A percentile compares a stretch with the other conserved stretches of the same genome.
These are phyloP conservation scores for Ceratocystis eucalypticola DNA, from an alignment of 2,329 filamentous ascomycete genomes.

Conservation along the genomic window DNA sequence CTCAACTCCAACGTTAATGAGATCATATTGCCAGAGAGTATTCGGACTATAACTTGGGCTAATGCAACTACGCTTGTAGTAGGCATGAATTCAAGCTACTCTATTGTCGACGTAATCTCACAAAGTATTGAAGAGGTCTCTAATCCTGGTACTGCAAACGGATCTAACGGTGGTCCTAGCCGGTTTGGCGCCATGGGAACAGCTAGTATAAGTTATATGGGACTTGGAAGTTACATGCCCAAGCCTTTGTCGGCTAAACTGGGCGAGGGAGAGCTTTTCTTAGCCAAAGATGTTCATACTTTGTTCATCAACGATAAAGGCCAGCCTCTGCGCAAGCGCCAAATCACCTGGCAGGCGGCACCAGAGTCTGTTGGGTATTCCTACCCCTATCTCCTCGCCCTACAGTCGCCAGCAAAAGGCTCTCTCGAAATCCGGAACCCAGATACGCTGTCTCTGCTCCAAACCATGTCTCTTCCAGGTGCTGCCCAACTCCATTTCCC, in stretches of 20 bases:
- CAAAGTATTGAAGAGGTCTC: slow-evolving; percentile 63
- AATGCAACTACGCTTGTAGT: slow-evolving; percentile 75
- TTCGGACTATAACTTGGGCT: slow-evolving; percentile 85
- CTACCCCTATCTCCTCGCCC: slow-evolving; percentile 83
- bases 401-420: slow-evolving; percentile 73
- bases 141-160: slow-evolving; percentile 58
- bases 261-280: slow-evolving; percentile 66
- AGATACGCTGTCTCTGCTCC: slow-evolving; percentile 76
- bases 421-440: slow-evolving; percentile 84
- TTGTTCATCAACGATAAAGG: slow-evolving; percentile 79
- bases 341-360: slow-evolving; percentile 82
- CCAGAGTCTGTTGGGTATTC: slow-evolving; percentile 91
- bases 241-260: slow-evolving; percentile 78
- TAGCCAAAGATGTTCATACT: slow-evolving; percentile 97
- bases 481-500: slow-evolving; percentile 81
- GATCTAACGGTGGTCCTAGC: slow-evolving; percentile 47
- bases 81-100: slow-evolving; percentile 82
- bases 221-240: slow-evolving; percentile 79
- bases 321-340: slow-evolving; percentile 65
- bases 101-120: slow-evolving; percentile 72
- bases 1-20: slow-evolving; percentile 60
- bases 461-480: slow-evolving; percentile 68
- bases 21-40: slow-evolving; percentile 65
- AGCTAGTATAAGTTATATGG: slow-evolving; percentile 92
- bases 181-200: slow-evolving; percentile 73